Conservation (phyloP, 345 rosid genomes). For the Populus tremula region DNA sequence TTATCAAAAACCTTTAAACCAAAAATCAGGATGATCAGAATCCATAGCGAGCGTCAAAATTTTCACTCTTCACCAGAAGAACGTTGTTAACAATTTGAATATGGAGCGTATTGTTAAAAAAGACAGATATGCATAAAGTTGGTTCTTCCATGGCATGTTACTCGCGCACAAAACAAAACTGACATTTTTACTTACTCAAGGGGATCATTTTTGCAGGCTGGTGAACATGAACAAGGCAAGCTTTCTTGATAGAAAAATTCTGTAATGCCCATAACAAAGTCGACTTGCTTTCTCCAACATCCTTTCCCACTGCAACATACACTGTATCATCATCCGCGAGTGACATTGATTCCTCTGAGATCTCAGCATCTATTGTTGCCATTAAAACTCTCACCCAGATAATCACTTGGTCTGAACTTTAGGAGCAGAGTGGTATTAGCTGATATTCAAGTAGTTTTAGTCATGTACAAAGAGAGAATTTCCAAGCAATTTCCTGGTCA, state of each 20-base stretch:
- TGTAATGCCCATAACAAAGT: constrained; percentile 63
- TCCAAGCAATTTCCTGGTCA: not conserved
- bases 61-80: not conserved
- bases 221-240: constrained; percentile 71
- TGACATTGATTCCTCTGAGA: constrained; percentile 32
- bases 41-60: not conserved
- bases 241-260: constrained; percentile 60
- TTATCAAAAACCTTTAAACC: not conserved
- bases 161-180: not conserved
- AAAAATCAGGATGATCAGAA: not conserved
- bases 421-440: not conserved
- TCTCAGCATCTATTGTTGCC: not conserved
- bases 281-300: constrained; percentile 45
- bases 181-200: constrained; percentile 40
- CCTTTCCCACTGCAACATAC: constrained; percentile 64
- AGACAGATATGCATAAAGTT: too few relatives aligned
- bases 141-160: too few relatives aligned
- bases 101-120: not conserved
- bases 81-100: not conserved
- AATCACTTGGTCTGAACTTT: not conserved
- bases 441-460: not conserved
- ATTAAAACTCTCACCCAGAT: not conserved
- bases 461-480: not conserved
- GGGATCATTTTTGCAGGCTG: constrained; percentile 64
- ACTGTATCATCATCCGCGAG: constrained; percentile 50